Evolutionary conservation across 805 yeast species (phyloP).

Genomic region (Pichia insulana): DNA sequence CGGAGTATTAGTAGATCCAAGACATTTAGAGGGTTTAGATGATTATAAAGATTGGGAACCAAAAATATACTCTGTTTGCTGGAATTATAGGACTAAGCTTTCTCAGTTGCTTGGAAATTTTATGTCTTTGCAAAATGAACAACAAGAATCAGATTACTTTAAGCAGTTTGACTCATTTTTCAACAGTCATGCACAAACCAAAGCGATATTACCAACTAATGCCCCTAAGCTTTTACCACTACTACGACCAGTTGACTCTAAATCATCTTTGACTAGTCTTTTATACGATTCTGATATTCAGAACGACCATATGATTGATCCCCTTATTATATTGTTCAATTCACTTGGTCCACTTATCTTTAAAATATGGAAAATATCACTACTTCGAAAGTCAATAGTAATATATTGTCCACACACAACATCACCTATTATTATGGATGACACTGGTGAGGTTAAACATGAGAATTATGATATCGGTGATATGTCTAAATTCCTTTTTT

Average conservation of each 20-base stretch:
- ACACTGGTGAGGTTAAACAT: slow-evolving; percentile 5
- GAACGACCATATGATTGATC: slow-evolving; percentile 36
- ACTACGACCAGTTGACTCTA: slow-evolving; percentile 1
- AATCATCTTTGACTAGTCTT: slow-evolving; percentile 15
- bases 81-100: slow-evolving; percentile 35
- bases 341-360: slow-evolving; percentile 58
- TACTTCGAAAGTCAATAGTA: slow-evolving; percentile 49
- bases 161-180: slow-evolving; percentile 2
- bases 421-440: slow-evolving; percentile 13
- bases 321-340: slow-evolving; percentile 38
- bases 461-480: slow-evolving; percentile 22
- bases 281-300: slow-evolving; percentile 12
- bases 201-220: neutral
- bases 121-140: slow-evolving; percentile 15
- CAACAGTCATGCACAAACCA: slow-evolving; percentile 1
- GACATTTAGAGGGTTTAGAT: slow-evolving; percentile 11
- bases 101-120: slow-evolving; percentile 25
- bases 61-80: slow-evolving; percentile 32
- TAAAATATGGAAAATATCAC: slow-evolving; percentile 52
- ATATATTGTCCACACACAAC: slow-evolving; percentile 29
- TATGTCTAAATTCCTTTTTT: slow-evolving; percentile 44
- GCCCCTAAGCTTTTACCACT: neutral
- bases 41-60: slow-evolving; percentile 30
- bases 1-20: slow-evolving; percentile 49
- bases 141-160: slow-evolving; percentile 12